phyloP scores from a whole-genome alignment of 306 rosid species.

The Acacia acuminata region DNA sequence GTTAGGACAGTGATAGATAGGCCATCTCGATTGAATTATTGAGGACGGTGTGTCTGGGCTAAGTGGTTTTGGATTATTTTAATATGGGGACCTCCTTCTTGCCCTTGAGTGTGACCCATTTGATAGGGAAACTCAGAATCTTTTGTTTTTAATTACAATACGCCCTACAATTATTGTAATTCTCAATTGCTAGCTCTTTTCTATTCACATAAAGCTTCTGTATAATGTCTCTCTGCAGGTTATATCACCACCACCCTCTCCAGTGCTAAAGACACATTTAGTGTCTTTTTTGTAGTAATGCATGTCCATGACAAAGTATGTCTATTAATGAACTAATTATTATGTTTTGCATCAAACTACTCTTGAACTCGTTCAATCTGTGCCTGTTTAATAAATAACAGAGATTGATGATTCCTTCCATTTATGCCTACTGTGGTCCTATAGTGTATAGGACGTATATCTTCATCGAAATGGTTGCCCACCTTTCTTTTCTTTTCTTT shows the following conservation, averaged over 20 bases:
- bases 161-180: constrained; percentile 37
- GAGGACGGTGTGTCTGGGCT: constrained; percentile 39
- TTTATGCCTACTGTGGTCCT: background rate
- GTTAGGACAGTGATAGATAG: background rate
- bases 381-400: background rate
- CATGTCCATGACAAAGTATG: background rate
- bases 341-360: background rate
- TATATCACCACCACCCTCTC: background rate
- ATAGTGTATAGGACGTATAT: too few species aligned
- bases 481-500: background rate
- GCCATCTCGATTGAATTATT: constrained; percentile 48
- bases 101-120: constrained; percentile 27
- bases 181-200: too few species aligned
- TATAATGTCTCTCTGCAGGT: background rate
- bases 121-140: constrained; percentile 42
- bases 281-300: background rate
- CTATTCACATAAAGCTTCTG: background rate
- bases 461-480: background rate
- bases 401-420: background rate
- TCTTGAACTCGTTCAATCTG: background rate
- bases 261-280: background rate
- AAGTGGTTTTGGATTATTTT: constrained; percentile 51
- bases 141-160: constrained; percentile 23
- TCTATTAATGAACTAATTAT: background rate
- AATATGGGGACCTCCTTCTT: constrained; percentile 38